These are phyloP conservation scores for Pichia nanzhaoensis DNA, from an alignment of 805 yeast genomes.

Conservation along the genomic window DNA sequence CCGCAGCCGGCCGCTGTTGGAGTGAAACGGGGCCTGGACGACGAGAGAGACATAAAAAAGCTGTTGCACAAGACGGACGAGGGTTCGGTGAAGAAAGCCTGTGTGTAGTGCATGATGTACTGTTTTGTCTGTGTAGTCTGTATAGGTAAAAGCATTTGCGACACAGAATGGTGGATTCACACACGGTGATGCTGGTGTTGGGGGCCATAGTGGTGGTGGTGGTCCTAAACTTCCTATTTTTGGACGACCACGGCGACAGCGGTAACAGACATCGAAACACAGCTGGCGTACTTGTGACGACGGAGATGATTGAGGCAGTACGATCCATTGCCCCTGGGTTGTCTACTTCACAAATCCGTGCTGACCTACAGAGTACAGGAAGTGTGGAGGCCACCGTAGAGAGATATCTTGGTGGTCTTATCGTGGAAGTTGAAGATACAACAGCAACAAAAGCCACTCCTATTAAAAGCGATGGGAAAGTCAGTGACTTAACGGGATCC, in stretches of 20 bases:
- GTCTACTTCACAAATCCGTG: slow-evolving; percentile 60
- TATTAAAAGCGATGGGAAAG: neutral
- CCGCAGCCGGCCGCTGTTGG: no score
- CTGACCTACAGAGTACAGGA: slow-evolving; percentile 70
- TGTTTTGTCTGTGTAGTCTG: neutral
- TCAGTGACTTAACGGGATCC: neutral
- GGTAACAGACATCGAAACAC: neutral
- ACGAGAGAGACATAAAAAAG: no score
- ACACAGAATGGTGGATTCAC: slow-evolving; percentile 3
- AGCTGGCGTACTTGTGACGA: slow-evolving; percentile 32
- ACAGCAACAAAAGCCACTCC: neutral
- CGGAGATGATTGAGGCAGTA: slow-evolving; percentile 79
- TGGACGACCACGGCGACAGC: slow-evolving; percentile 23
- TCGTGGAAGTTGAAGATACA: slow-evolving; percentile 31
- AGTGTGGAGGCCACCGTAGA: slow-evolving; percentile 78
- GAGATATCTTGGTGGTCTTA: slow-evolving; percentile 46
- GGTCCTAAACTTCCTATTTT: slow-evolving; percentile 58
- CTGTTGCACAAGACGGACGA: no score
- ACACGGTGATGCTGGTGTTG: slow-evolving; percentile 41
- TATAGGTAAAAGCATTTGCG: neutral
- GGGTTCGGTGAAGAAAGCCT: no score
- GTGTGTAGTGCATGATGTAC: no score
- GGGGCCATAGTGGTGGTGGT: slow-evolving; percentile 48
- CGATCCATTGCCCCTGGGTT: slow-evolving; percentile 74
- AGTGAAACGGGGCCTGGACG: no score